These are phyloP conservation scores for Microdochium nivale DNA, from an alignment of 2,329 filamentous ascomycete species.

Conservation along the genomic window DNA sequence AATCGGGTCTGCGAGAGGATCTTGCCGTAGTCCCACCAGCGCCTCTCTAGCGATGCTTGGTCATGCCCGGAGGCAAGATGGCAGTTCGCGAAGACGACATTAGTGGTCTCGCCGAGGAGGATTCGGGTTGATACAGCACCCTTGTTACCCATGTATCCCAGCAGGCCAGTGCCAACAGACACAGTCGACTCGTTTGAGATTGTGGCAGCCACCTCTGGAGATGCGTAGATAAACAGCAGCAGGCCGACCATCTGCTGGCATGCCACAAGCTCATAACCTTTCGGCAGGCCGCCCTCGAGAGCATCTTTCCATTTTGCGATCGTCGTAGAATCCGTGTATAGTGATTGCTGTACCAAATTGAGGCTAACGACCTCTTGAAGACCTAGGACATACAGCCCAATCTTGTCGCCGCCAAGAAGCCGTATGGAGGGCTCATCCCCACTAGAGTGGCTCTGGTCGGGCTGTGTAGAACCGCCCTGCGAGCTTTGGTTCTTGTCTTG, in stretches of 20 bases:
- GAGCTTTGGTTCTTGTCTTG: slow-evolving; percentile 18
- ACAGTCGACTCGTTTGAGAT: slow-evolving; percentile 76
- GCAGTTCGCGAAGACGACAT: slow-evolving; percentile 82
- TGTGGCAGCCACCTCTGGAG: slow-evolving; percentile 63
- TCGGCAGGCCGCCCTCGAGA: slow-evolving; percentile 64
- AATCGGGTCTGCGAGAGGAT: slow-evolving; percentile 72
- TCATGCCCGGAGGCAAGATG: slow-evolving; percentile 86
- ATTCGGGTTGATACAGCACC: slow-evolving; percentile 77
- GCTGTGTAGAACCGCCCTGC: slow-evolving; percentile 36
- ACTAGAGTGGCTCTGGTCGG: slow-evolving; percentile 19
- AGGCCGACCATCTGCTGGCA: slow-evolving; percentile 83
- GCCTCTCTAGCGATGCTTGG: slow-evolving; percentile 65
- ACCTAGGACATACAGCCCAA: slow-evolving; percentile 83
- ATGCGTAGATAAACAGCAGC: slow-evolving; percentile 76
- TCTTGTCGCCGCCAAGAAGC: slow-evolving; percentile 53
- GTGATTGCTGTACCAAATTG: slow-evolving; percentile 67
- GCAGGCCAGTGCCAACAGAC: slow-evolving; percentile 77
- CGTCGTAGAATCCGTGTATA: slow-evolving; percentile 64
- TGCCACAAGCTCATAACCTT: slow-evolving; percentile 67
- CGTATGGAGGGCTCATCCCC: slow-evolving; percentile 21
- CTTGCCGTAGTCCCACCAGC: slow-evolving; percentile 84
- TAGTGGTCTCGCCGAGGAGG: slow-evolving; percentile 76
- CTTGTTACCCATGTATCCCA: slow-evolving; percentile 95
- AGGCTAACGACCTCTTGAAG: slow-evolving; percentile 91
- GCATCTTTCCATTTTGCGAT: slow-evolving; percentile 75